These are phyloP conservation scores for Penicillium silybi DNA, from an alignment of 495 filamentous ascomycete species.

Conservation along the genomic window DNA sequence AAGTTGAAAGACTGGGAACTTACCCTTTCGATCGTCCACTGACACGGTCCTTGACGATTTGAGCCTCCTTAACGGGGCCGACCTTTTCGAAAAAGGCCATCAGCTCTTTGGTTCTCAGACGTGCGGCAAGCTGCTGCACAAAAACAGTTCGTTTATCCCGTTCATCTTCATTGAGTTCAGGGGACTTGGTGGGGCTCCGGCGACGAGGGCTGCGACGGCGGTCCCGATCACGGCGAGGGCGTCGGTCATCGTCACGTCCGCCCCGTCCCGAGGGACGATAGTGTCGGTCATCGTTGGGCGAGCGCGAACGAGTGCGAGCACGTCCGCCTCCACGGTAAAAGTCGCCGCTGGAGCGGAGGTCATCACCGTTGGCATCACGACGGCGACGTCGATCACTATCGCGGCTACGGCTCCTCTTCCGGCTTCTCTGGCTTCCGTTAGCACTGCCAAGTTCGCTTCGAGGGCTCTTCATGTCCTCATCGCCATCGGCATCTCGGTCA, in stretches of 20 bases:
- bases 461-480: slow-evolving; percentile 65
- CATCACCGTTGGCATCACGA: slow-evolving; percentile 69
- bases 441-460: slow-evolving; percentile 78
- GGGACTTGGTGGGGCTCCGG: slow-evolving; percentile 48
- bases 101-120: slow-evolving; percentile 86
- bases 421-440: slow-evolving; percentile 78
- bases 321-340: slow-evolving; percentile 71
- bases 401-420: slow-evolving; percentile 76
- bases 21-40: slow-evolving; percentile 98
- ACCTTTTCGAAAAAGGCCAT: slow-evolving; percentile 95
- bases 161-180: slow-evolving; percentile 85
- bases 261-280: slow-evolving; percentile 59
- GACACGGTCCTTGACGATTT: slow-evolving; percentile 98
- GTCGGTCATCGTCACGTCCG: slow-evolving; percentile 21
- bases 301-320: slow-evolving; percentile 70
- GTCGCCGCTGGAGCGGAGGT: slow-evolving; percentile 64
- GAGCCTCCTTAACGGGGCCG: slow-evolving; percentile 93
- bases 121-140: slow-evolving; percentile 93
- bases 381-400: slow-evolving; percentile 76
- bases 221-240: slow-evolving; percentile 50
- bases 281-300: slow-evolving; percentile 67
- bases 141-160: slow-evolving; percentile 96
- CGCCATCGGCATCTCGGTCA: slow-evolving; percentile 59
- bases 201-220: slow-evolving; percentile 51
- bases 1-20: slow-evolving; percentile 24